Base-by-base conservation (phyloP, 2,329 filamentous ascomycete genomes). In the Tolypocladium ophioglossoides region DNA sequence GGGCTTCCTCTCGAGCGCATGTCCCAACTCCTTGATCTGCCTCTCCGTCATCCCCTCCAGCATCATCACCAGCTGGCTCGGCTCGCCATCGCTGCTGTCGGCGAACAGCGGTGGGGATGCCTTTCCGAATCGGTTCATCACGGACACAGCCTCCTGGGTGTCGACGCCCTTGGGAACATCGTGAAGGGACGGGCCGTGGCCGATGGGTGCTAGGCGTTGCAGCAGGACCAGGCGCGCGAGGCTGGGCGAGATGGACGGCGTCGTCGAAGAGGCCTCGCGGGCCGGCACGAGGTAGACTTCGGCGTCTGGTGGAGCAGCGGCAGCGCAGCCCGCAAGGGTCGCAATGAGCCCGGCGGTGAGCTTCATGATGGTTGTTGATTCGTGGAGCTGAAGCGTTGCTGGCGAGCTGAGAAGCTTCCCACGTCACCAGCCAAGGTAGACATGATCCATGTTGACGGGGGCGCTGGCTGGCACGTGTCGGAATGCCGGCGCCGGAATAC, bases 61-160 rank as follows among this genome's bases (percentile, higher is more conserved):
- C 60, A 82, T 67, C 52, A 86, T 69, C 30, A 87, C 68, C 40
- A 87, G 74, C 67, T 88, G 83, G 52, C 68, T 72, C 6, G 76
- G 73, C 39, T 59, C 59, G 52, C 57, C 59, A 50, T 68, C 63
- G 20, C 64, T 59, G 12, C 59, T 57, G 44, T 68, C 63, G 5
- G 65, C 54, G 60, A 88, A 83, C 37, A 88, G 69, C 22, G 74
- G 66, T 53, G 70, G 61, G 8, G 77, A 68, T 34, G 70, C 64
- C 57, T 78, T 80, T 57, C 83, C 84, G 66, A 82, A 87, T 51
- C 71, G 71, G 63, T 83, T 81, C 63, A 90, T 72, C 59, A 80
- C 70, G 50, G 74, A 70, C 40, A 88, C 68, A 10, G 79, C 76
- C 44, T 80, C 74, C 55, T 77, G 71, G 27, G 62, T 52, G 48